Conservation (phyloP, 2,329 filamentous ascomycete species). For the Fusarium armeniacum region DNA sequence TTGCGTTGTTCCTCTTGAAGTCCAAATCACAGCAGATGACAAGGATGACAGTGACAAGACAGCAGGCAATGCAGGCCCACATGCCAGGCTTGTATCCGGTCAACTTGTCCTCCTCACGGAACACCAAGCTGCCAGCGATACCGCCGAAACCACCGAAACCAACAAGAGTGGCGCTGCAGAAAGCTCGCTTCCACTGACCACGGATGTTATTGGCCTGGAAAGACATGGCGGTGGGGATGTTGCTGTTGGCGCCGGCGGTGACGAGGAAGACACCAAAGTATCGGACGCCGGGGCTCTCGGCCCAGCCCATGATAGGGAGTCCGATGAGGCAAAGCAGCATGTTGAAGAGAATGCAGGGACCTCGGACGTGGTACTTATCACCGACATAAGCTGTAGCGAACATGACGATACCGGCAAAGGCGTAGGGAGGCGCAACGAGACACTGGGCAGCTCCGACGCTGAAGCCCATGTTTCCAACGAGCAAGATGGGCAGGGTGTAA, state of each 20-base stretch:
- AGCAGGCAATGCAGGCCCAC: constrained; percentile 68
- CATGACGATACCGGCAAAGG: constrained; percentile 74
- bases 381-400: constrained; percentile 71
- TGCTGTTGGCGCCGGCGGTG: constrained; percentile 82
- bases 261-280: constrained; percentile 83
- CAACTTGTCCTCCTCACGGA: constrained; percentile 68
- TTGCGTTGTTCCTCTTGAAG: constrained; percentile 61
- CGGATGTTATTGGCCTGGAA: constrained; percentile 92
- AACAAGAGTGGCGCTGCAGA: constrained; percentile 81
- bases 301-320: constrained; percentile 79
- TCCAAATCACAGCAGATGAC: constrained; percentile 58
- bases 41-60: constrained; percentile 61
- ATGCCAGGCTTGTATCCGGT: constrained; percentile 68
- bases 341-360: constrained; percentile 76
- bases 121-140: constrained; percentile 81
- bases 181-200: constrained; percentile 89
- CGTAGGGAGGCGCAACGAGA: constrained; percentile 78
- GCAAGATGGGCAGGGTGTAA: constrained; percentile 84
- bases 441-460: constrained; percentile 74
- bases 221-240: constrained; percentile 79
- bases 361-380: constrained; percentile 76
- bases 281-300: constrained; percentile 66
- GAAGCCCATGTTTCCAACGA: constrained; percentile 74
- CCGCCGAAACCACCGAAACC: constrained; percentile 84
- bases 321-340: constrained; percentile 76